A percentile compares a stretch with the other conserved stretches of the same genome.
Conservation (phyloP, 768 basidiomycete genomes). For the Termitomyces sp. region DNA sequence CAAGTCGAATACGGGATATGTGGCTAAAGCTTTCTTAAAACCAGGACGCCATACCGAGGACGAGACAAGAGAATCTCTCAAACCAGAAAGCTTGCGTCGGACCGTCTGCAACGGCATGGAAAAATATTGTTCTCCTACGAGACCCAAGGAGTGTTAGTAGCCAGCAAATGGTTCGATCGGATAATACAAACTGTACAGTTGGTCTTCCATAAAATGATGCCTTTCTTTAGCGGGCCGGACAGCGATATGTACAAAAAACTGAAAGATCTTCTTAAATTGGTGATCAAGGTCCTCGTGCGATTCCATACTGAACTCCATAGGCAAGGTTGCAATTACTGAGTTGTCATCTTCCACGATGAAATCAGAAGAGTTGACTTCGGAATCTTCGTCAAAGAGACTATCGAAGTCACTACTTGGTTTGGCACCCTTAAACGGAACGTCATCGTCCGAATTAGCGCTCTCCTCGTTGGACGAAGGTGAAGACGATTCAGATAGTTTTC, state of each 20-base stretch:
- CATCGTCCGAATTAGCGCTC: constrained; percentile 22
- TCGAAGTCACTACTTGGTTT: constrained; percentile 32
- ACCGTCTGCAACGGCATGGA: constrained; percentile 59
- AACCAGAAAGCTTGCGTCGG: constrained; percentile 65
- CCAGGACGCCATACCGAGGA: constrained; percentile 80
- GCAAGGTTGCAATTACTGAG: constrained; percentile 41
- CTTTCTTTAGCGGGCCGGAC: constrained; percentile 51
- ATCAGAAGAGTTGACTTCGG: constrained; percentile 32
- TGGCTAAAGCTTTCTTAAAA: constrained; percentile 62
- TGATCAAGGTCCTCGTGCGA: constrained; percentile 69
- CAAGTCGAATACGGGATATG: constrained; percentile 60
- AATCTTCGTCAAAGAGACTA: constrained; percentile 32
- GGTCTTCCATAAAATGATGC: constrained; percentile 46
- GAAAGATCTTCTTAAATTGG: constrained; percentile 86
- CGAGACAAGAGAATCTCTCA: constrained; percentile 70
- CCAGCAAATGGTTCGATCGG: not conserved
- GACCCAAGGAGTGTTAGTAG: not conserved
- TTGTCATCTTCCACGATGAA: constrained; percentile 69
- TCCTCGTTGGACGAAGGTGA: constrained; percentile 14
- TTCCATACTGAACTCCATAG: constrained; percentile 76
- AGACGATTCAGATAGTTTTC: constrained; percentile 28
- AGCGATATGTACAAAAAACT: constrained; percentile 81
- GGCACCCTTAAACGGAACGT: constrained; percentile 40
- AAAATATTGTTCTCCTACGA: constrained; percentile 62
- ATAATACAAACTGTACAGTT: constrained; percentile 40